A percentile compares a stretch with the other conserved stretches of the same genome.
These are phyloP conservation scores for Wickerhamiella dianesei DNA, from an alignment of 805 yeast species.

Conservation along the genomic window DNA sequence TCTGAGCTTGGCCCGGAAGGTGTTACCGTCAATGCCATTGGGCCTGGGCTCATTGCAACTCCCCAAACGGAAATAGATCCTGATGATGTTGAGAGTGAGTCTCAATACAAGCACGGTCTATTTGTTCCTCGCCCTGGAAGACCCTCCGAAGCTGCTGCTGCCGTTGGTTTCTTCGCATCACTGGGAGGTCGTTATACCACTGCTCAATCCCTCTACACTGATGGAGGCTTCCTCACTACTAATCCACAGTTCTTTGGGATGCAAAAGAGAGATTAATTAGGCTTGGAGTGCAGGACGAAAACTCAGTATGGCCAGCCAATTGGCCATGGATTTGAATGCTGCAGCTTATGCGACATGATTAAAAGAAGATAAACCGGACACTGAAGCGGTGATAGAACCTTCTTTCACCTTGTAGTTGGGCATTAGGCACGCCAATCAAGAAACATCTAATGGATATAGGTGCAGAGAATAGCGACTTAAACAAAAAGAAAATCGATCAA, in stretches of 20 bases:
- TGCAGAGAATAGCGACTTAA: too few species aligned
- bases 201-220: constrained; percentile 11
- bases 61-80: constrained; percentile 12
- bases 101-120: constrained; percentile 2
- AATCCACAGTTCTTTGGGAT: constrained; percentile 13
- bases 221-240: constrained; percentile 11
- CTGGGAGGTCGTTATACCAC: constrained; percentile 11
- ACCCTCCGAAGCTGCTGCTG: constrained; percentile 11
- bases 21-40: constrained; percentile 12
- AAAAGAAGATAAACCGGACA: too few species aligned
- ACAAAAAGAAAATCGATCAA: too few species aligned
- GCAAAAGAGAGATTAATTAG: not conserved
- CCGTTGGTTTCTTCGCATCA: constrained; percentile 9
- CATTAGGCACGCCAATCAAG: too few species aligned
- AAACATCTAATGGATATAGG: too few species aligned
- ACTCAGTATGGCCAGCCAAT: too few species aligned
- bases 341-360: too few species aligned
- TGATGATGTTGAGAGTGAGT: constrained; percentile 10
- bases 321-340: too few species aligned
- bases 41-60: constrained; percentile 13
- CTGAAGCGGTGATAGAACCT: too few species aligned
- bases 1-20: constrained; percentile 13
- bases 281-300: too few species aligned
- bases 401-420: too few species aligned
- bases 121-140: constrained; percentile 11